A percentile compares a stretch with the other conserved stretches of the same genome.
phyloP scores from a whole-genome alignment of 2,329 filamentous ascomycete species.

The Penicillium occitanis region DNA sequence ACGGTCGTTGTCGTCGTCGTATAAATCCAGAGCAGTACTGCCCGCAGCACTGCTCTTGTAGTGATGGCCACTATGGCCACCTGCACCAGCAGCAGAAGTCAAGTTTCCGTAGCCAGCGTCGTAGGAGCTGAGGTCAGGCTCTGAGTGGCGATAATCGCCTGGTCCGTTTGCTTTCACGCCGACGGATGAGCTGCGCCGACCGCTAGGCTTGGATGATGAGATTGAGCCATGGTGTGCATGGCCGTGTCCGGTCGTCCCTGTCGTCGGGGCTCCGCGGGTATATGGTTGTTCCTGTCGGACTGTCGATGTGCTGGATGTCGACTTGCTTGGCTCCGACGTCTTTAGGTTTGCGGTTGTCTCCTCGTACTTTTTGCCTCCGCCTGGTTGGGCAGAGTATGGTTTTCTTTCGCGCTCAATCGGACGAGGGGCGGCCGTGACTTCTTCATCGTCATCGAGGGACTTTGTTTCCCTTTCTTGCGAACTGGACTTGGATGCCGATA shows the following conservation, averaged over 20 bases:
- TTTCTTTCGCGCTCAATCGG: slow-evolving; percentile 66
- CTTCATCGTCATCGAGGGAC: slow-evolving; percentile 42
- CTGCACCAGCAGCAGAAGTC: slow-evolving; percentile 20
- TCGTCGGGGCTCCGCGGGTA: slow-evolving; percentile 13
- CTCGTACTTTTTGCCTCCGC: slow-evolving; percentile 58
- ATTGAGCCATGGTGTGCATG: slow-evolving; percentile 18
- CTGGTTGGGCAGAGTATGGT: slow-evolving; percentile 61
- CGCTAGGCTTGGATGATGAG: slow-evolving; percentile 23
- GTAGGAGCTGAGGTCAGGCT: slow-evolving; percentile 33
- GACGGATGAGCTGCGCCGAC: slow-evolving; percentile 37
- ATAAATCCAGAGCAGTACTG: background rate
- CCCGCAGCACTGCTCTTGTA: slow-evolving; percentile 26
- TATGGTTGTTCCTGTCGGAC: slow-evolving; percentile 49
- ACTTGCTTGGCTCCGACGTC: slow-evolving; percentile 47
- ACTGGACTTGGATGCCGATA: slow-evolving; percentile 10
- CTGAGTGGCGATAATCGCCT: slow-evolving; percentile 38
- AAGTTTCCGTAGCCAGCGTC: slow-evolving; percentile 25
- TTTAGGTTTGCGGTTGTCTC: slow-evolving; percentile 27
- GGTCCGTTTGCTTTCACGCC: slow-evolving; percentile 24
- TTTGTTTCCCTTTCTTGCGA: slow-evolving; percentile 26
- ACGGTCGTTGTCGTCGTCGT: slow-evolving; percentile 24
- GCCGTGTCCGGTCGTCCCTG: slow-evolving; percentile 21
- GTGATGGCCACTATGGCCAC: slow-evolving; percentile 28
- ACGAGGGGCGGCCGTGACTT: slow-evolving; percentile 39
- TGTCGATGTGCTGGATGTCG: slow-evolving; percentile 59